These are phyloP conservation scores for Fragosphaeria purpurea DNA, from an alignment of 2,329 filamentous ascomycete species.

Conservation along the genomic window DNA sequence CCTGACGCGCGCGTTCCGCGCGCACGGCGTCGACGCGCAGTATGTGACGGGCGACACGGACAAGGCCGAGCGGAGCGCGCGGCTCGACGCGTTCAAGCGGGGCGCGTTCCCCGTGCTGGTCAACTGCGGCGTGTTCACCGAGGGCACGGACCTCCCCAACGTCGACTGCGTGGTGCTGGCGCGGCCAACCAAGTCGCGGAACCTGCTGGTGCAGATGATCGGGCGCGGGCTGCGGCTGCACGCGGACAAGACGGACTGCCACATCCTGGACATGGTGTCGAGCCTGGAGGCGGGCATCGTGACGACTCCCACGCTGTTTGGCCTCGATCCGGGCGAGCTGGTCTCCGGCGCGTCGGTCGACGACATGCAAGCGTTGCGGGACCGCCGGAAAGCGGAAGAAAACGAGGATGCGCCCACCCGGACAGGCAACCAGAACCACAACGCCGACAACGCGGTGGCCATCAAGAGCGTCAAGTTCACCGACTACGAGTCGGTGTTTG, in stretches of 20 bases:
- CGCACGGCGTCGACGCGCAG: slow-evolving; percentile 67
- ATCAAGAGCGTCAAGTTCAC: slow-evolving; percentile 60
- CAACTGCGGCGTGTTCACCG: slow-evolving; percentile 94
- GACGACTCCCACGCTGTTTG: slow-evolving; percentile 85
- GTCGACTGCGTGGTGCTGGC: slow-evolving; percentile 88
- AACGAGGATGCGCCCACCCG: too few relatives aligned
- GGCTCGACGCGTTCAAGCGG: slow-evolving; percentile 64
- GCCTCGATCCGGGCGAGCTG: slow-evolving; percentile 73
- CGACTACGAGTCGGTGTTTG: slow-evolving; percentile 85
- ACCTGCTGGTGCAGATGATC: slow-evolving; percentile 94
- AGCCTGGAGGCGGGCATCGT: slow-evolving; percentile 75
- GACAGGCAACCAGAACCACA: slow-evolving; percentile 49
- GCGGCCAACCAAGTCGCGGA: slow-evolving; percentile 83
- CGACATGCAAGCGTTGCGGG: slow-evolving; percentile 48
- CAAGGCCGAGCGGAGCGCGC: slow-evolving; percentile 54
- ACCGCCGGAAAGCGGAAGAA: slow-evolving; percentile 32
- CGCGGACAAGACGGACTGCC: slow-evolving; percentile 74
- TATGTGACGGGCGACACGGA: slow-evolving; percentile 80
- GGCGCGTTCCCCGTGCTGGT: slow-evolving; percentile 77
- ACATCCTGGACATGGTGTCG: slow-evolving; percentile 93
- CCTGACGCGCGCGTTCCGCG: slow-evolving; percentile 66
- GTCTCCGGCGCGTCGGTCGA: slow-evolving; percentile 55
- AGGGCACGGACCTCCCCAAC: slow-evolving; percentile 95
- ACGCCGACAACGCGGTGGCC: slow-evolving; percentile 31
- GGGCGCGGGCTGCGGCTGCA: slow-evolving; percentile 82